Evolutionary conservation across 2,329 filamentous ascomycete species (phyloP), one percentile per base, ranked within the genome.

Genomic region (Thelonectria rubi): DNA sequence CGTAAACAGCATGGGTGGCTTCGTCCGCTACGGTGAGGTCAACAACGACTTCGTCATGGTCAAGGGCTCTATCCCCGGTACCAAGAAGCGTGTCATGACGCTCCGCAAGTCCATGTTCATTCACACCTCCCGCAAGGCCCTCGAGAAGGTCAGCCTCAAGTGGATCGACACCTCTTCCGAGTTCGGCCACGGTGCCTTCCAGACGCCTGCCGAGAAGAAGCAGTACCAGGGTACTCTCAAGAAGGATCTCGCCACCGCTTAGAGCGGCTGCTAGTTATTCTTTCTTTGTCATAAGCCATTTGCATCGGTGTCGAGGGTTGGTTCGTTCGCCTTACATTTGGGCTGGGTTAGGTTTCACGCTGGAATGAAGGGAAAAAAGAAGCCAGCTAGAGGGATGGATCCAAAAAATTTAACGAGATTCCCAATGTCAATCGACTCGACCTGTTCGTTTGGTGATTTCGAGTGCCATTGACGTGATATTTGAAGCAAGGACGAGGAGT

Each of bases 141-240:
- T 97, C 78, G 95, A 99, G 91, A 98, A 99, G 92, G 92, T 98
- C 81, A 92, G 94, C 79, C 92, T 99, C 86, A 99, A 99, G 86
- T 99, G 95, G 95, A 99, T 99, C 91, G 95, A 99, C 79, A 99
- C 95, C 76, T 97, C 94, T 67, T 97, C 94, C 86, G 97, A 99
- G 88, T 99, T 99, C 83, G 95, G 95, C 84, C 95, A 99, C 87
- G 95, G 95, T 89, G 94, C 93, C 78, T 99, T 97, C 93, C 95
- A 99, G 88, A 99, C 95, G 69, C 86, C 91, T 72, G 91, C 92
- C 79, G 95, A 99, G 91, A 99, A 99, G 93, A 92, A 91, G 86
- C 89, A 93, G 81, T 95, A 93, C 88, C 82, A 97, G 84, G 95
- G 95, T 86, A 96, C 93, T 63, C 93, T 99, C 92, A 99, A 99